Evolutionary conservation across 371 early-diverging fungal genomes (phyloP), one percentile per base, ranked within the genome.

Genomic region (Rhizopus stolonifer): DNA sequence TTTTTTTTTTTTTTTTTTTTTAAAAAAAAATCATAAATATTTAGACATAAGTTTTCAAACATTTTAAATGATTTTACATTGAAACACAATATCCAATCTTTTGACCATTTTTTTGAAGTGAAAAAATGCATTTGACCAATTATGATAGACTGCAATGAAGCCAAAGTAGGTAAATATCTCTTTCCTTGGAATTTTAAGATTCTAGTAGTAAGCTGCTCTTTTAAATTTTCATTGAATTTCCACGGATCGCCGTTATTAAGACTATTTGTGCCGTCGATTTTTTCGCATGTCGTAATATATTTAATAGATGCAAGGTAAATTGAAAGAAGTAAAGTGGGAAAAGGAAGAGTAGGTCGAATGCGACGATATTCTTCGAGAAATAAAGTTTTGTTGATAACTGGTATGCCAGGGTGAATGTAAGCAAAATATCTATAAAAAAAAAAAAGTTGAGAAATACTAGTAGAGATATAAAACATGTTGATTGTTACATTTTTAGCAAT

Each of bases 131-230:
- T 70, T 8, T 70, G 68, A 0, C 61, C 59, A 7, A 76, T 53
- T 9, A 70, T 54, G 23, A 62, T 58, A 3, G 76, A 64, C 43
- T 76, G 76, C 0, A 76, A 56, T 14, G 64, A 61, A 8, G 69
- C 52, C 11, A 72, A 45, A 11, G 60, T 61, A 4, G 72, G 70
- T 1, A n/a, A 8, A 17, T 50, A 55, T 21, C 52, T 34, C 46
- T 50, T 0, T 49, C 21, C 17, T 49, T 45, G 2, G 18, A 25
- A 26, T 33, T 56, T 47, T 40, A 10, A 34, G 40, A 55, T 14
- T 15, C 26, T 49, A 25, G 18, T 7, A 15, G 23, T 13, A 9
- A 60, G 34, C 3, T n/a, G 9, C 5, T 55, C 42, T 2, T 49
- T 4, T 33, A 54, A 39, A 14, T 45, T 46, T 2, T 43, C 29